phyloP scores from a whole-genome alignment of 495 filamentous ascomycete species.

The Bathelium albidoporum region DNA sequence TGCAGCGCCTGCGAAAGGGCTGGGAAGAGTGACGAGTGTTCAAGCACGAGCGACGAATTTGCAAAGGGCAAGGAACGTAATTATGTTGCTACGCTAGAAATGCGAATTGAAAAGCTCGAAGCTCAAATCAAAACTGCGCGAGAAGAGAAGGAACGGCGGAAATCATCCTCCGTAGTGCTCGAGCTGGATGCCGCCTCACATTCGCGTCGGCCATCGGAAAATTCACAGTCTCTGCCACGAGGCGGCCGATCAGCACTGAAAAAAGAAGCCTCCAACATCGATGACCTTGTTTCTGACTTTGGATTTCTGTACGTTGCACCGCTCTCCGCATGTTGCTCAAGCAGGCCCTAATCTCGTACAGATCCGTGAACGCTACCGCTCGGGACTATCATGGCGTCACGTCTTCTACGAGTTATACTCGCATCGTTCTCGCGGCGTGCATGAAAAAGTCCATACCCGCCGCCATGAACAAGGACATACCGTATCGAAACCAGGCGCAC shows the following conservation, averaged over 20 bases:
- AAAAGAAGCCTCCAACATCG: slow-evolving; percentile 33
- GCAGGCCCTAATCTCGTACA: slow-evolving; percentile 24
- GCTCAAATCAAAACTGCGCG: slow-evolving; percentile 48
- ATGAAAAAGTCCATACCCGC: slow-evolving; percentile 54
- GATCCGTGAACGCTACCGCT: slow-evolving; percentile 83
- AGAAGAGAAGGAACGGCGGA: neutral
- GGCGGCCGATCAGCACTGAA: slow-evolving; percentile 22
- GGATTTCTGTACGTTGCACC: slow-evolving; percentile 30
- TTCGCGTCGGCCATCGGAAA: slow-evolving; percentile 19
- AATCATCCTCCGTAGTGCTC: slow-evolving; percentile 28
- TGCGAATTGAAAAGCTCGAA: slow-evolving; percentile 76
- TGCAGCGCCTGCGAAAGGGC: slow-evolving; percentile 88
- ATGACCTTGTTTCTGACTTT: slow-evolving; percentile 37
- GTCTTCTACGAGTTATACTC: slow-evolving; percentile 74
- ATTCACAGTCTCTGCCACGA: slow-evolving; percentile 3
- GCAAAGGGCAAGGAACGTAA: slow-evolving; percentile 88
- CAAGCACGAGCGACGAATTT: slow-evolving; percentile 89
- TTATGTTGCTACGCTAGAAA: slow-evolving; percentile 87
- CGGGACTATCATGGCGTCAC: slow-evolving; percentile 84
- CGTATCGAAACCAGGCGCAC: slow-evolving; percentile 52
- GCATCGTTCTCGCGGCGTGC: slow-evolving; percentile 65
- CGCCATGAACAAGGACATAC: slow-evolving; percentile 47
- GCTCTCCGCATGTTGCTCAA: neutral
- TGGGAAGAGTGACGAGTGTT: slow-evolving; percentile 69
- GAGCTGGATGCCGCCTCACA: slow-evolving; percentile 23